Conservation (phyloP, 306 rosid genomes). For the Vigna mungo region DNA sequence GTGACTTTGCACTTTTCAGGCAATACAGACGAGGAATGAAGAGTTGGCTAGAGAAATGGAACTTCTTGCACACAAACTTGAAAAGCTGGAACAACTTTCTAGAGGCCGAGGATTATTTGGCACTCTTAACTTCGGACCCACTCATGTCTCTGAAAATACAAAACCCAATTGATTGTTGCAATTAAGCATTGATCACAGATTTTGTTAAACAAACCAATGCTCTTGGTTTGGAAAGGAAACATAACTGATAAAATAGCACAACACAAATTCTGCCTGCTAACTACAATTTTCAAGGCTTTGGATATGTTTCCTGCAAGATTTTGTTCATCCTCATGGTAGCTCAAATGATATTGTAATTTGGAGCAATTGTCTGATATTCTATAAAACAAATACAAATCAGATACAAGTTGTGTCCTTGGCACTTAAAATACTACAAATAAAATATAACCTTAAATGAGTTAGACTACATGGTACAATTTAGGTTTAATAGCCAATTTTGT, state of each 20-base stretch:
- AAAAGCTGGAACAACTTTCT: slow-evolving; percentile 63
- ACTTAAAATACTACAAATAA: not conserved
- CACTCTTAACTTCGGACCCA: slow-evolving; percentile 52
- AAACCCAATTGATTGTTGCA: slow-evolving; percentile 44
- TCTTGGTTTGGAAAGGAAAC: slow-evolving; percentile 10
- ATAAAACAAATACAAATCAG: not conserved
- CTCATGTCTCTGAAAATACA: slow-evolving; percentile 32
- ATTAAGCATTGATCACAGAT: slow-evolving; percentile 5
- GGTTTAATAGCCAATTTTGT: too few relatives aligned
- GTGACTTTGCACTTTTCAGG: slow-evolving; percentile 48
- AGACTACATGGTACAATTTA: not conserved
- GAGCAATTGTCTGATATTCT: not conserved
- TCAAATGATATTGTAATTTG: not conserved
- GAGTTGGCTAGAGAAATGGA: slow-evolving; percentile 41
- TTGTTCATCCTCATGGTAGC: not conserved
- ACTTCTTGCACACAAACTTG: slow-evolving; percentile 50
- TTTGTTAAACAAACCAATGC: slow-evolving; percentile 17
- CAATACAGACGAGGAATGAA: slow-evolving; percentile 50
- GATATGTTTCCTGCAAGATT: not conserved
- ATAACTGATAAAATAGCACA: not conserved
- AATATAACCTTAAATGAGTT: not conserved
- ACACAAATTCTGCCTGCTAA: not conserved
- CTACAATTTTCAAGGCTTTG: not conserved
- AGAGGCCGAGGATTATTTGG: slow-evolving; percentile 63
- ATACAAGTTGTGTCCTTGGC: not conserved